Conservation (phyloP, 116 monocot species). For the Trichopus zeylanicus region DNA sequence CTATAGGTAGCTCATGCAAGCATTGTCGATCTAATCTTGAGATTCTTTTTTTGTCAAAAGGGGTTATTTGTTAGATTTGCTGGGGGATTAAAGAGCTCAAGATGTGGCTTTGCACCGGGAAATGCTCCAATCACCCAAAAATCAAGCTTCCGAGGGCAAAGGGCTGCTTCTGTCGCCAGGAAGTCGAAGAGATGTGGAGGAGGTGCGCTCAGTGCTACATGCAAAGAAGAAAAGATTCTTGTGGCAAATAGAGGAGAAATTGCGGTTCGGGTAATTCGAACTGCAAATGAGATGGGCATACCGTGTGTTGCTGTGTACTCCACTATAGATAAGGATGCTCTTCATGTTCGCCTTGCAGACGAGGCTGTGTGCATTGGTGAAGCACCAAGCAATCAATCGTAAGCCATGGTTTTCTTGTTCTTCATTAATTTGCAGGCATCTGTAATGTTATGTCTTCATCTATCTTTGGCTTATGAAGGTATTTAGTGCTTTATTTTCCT, state of each 20-base stretch:
- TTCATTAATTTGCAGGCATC: not conserved
- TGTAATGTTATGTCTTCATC: too few species aligned
- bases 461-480: too few species aligned
- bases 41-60: constrained; percentile 16
- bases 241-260: constrained; percentile 98
- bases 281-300: constrained; percentile 98
- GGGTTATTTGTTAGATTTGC: constrained; percentile 28
- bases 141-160: constrained; percentile 25
- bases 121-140: constrained; percentile 47
- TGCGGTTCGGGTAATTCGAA: constrained; percentile 88
- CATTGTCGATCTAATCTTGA: not conserved
- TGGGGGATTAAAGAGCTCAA: constrained; percentile 52
- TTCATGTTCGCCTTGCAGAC: constrained; percentile 91
- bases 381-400: constrained; percentile 99
- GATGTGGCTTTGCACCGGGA: constrained; percentile 55
- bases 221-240: constrained; percentile 83
- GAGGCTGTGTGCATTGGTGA: constrained; percentile 98
- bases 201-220: constrained; percentile 39
- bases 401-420: constrained; percentile 26
- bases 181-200: constrained; percentile 45
- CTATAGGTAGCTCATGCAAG: not conserved
- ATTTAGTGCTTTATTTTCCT: not conserved
- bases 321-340: constrained; percentile 87
- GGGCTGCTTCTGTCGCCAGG: constrained; percentile 4
- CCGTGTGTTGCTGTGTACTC: constrained; percentile 97